Evolutionary conservation across 2,329 filamentous ascomycete genomes (phyloP).

Genomic region (Alternaria gansuensis): DNA sequence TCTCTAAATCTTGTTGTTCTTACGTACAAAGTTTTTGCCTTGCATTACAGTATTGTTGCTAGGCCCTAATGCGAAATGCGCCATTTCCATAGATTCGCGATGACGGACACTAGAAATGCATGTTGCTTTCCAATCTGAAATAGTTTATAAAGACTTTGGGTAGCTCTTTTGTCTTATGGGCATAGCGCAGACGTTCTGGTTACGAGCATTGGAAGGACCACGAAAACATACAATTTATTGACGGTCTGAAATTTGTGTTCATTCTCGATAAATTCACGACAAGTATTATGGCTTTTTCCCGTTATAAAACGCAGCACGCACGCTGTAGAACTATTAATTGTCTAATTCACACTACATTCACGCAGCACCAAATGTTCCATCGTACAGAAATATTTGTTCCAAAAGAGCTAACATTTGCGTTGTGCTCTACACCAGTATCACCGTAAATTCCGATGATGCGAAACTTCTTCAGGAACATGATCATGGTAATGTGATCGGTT

Average conservation of each 20-base stretch:
- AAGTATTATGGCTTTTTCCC: not conserved
- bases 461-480: too few relatives aligned
- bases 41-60: not conserved
- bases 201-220: not conserved
- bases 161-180: not conserved
- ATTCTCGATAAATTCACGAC: not conserved
- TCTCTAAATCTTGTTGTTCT: too few relatives aligned
- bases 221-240: not conserved
- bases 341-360: not conserved
- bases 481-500: too few relatives aligned
- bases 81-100: not conserved
- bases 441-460: too few relatives aligned
- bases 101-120: not conserved
- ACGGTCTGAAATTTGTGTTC: not conserved
- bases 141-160: not conserved
- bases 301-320: not conserved
- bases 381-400: not conserved
- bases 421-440: too few relatives aligned
- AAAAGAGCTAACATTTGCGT: too few relatives aligned
- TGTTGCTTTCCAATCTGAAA: not conserved
- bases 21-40: too few relatives aligned
- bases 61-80: not conserved
- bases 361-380: not conserved
- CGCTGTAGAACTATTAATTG: not conserved
- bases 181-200: not conserved